A percentile compares a stretch with the other conserved stretches of the same genome.
Evolutionary conservation across 345 rosid species (phyloP).

Genomic region (Eucalyptus globulus): DNA sequence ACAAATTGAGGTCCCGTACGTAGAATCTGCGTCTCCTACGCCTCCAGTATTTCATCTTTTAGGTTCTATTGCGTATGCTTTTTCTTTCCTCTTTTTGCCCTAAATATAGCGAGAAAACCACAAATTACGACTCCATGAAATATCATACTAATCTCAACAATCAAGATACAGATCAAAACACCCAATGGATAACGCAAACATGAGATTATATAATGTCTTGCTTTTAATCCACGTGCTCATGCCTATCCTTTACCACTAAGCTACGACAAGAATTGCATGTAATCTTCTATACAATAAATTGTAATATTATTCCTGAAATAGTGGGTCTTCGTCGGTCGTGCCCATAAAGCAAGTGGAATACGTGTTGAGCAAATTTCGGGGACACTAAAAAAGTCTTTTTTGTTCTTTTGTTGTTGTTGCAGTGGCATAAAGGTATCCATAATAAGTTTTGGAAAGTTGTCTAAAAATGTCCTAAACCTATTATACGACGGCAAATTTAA

Average conservation of each 20-base stretch:
- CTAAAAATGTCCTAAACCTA: no score
- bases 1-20: no score
- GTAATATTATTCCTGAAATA: background rate
- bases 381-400: background rate
- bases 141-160: background rate
- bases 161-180: background rate
- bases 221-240: background rate
- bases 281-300: background rate
- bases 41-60: no score
- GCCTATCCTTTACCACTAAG: background rate
- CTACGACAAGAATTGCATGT: background rate
- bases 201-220: background rate
- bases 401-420: background rate
- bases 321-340: background rate
- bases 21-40: no score
- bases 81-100: no score
- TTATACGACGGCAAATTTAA: rapidly evolving
- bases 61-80: no score
- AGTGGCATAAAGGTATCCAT: background rate
- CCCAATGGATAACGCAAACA: rapidly evolving
- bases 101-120: no score
- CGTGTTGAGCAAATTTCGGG: background rate
- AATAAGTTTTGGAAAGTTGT: no score
- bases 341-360: background rate
- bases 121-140: background rate